Evolutionary conservation across 495 filamentous ascomycete genomes (phyloP).

Genomic region (Barbatosphaeria neglecta): DNA sequence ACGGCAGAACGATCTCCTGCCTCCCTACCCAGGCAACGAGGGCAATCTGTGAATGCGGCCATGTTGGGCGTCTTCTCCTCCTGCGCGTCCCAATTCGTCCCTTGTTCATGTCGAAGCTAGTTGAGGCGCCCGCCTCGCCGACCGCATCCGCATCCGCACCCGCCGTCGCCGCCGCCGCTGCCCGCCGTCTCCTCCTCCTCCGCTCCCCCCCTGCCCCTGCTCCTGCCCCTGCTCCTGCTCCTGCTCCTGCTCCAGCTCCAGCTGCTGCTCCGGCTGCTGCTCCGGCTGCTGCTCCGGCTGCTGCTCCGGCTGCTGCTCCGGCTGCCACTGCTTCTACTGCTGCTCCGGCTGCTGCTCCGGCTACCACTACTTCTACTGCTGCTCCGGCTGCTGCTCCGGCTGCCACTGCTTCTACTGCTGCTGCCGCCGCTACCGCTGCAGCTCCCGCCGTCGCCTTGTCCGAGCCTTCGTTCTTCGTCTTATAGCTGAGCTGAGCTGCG

Average conservation of each 20-base stretch:
- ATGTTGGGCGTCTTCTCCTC: constrained; percentile 1
- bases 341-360: background rate
- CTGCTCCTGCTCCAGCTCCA: background rate
- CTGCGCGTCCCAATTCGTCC: constrained; percentile 5
- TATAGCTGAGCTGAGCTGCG: background rate
- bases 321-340: background rate
- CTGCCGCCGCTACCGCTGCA: no score
- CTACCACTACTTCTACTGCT: no score
- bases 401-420: no score
- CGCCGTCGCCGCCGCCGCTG: no score
- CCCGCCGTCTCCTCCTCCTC: background rate
- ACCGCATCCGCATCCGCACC: no score
- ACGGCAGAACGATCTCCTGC: no score
- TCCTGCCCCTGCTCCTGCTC: background rate
- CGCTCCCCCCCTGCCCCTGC: background rate
- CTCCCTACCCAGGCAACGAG: constrained; percentile 5
- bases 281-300: background rate
- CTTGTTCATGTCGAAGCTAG: constrained; percentile 14
- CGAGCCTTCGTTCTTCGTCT: background rate
- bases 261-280: background rate
- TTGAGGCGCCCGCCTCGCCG: constrained; percentile 11
- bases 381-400: constrained; percentile 3
- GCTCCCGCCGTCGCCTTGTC: background rate
- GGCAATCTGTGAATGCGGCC: constrained; percentile 12
- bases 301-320: background rate